Evolutionary conservation across 768 basidiomycete species (phyloP), one percentile per base, ranked within the genome.

Genomic region (Hemileccinum impolitum): DNA sequence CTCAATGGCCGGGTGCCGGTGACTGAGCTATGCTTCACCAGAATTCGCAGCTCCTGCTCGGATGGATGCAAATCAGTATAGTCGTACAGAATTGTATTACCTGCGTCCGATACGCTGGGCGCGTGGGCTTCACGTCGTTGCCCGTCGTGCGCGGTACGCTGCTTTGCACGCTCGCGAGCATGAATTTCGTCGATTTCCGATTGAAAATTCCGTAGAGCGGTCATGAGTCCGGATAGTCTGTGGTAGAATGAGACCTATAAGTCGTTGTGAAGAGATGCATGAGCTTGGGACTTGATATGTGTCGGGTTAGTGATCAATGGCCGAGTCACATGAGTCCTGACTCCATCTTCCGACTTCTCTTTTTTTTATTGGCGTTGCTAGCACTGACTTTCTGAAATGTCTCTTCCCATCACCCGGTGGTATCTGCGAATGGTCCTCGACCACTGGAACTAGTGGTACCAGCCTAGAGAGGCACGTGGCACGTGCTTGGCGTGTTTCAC

Each of bases 121-220:
- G 30, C 10, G 12, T 12, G 56, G 65, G 50, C 58, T 81, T 83
- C 77, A 79, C 64, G 55, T 81, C 80, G 64, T 80, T 80, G 52
- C 37, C 25, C 47, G 32, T 64, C 60, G 12, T 56, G 55, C 19
- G 43, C 56, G 41, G 25, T 65, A 35, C 85, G 79, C 55, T 88
- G 83, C 65, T 78, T 87, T 26, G 75, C 70, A 39, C 80, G 69
- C 67, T 89, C 86, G 43, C 83, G 79, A 56, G 77, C 73, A 50
- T 82, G 80, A 59, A 90, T 85, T 55, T 86, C 80, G 53, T 90
- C 83, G 52, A 90, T 91, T 68, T 89, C 87, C 58, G 69, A 76
- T 66, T 91, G 88, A 56, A 72, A 72, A 52, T 51, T 65, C 34
- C 59, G 62, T 42, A 72, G 55, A 17, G 66, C 54, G 34, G 68